Evolutionary conservation across 2,329 filamentous ascomycete species (phyloP).

Genomic region (Pseudocercospora cruenta): DNA sequence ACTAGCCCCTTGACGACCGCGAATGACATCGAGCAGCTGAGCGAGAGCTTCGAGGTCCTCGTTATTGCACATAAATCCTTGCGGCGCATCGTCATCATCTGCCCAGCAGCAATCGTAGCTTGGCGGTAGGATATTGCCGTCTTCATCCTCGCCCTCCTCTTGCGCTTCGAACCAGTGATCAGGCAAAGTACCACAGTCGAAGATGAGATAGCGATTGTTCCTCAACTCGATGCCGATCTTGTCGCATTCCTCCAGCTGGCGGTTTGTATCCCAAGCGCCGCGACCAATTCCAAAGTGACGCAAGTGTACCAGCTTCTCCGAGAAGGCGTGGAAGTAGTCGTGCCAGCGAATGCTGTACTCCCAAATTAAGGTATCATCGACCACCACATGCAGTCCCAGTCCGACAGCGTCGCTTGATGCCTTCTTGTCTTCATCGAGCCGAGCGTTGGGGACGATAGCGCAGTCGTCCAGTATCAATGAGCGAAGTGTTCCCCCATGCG

Average conservation of each 20-base stretch:
- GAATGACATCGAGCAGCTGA: too few relatives aligned
- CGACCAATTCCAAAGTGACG: background rate
- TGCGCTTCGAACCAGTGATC: background rate
- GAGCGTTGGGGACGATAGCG: conserved; percentile 23
- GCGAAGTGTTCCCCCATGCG: conserved; percentile 44
- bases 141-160: background rate
- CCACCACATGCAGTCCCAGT: background rate
- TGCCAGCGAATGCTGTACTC: background rate
- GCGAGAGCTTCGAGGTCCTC: too few relatives aligned
- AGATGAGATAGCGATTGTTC: background rate
- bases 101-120: too few relatives aligned
- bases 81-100: too few relatives aligned
- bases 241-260: background rate
- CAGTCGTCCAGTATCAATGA: conserved; percentile 52
- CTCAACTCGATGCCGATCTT: background rate
- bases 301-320: background rate
- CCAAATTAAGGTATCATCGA: background rate
- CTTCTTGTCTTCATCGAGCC: background rate
- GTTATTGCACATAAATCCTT: too few relatives aligned
- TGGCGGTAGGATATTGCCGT: too few relatives aligned
- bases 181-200: background rate
- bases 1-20: too few relatives aligned
- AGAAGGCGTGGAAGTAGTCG: background rate
- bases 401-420: background rate
- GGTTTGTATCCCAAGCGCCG: background rate